phyloP scores from a whole-genome alignment of 1,284 basidiomycete species.

The Cutaneotrichosporon curvatum region DNA sequence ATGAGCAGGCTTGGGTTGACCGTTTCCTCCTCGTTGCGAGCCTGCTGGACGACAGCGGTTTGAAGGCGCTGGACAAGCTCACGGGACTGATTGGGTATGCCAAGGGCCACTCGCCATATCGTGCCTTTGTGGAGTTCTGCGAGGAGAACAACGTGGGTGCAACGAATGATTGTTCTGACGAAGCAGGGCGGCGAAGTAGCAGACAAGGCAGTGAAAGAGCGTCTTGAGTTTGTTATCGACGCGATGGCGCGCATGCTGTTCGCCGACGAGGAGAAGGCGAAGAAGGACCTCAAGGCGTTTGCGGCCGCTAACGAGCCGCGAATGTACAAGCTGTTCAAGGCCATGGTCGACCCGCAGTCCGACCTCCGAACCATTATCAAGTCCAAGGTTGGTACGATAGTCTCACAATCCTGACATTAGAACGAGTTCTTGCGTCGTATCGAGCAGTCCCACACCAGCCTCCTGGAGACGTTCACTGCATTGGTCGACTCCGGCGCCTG shows the following conservation, averaged over 20 bases:
- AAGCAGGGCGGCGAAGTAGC: no score
- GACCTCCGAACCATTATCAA: slow-evolving; percentile 77
- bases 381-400: slow-evolving; percentile 54
- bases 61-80: slow-evolving; percentile 56
- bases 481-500: slow-evolving; percentile 67
- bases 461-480: slow-evolving; percentile 62
- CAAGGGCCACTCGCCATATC: slow-evolving; percentile 35
- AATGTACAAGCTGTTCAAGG: slow-evolving; percentile 75
- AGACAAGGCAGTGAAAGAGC: slow-evolving; percentile 49
- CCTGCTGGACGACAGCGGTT: slow-evolving; percentile 58
- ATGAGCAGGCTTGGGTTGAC: slow-evolving; percentile 77
- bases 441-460: slow-evolving; percentile 59
- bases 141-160: slow-evolving; percentile 68
- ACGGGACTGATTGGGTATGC: slow-evolving; percentile 54
- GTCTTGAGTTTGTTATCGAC: slow-evolving; percentile 55
- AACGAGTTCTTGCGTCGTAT: slow-evolving; percentile 69
- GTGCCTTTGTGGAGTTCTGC: slow-evolving; percentile 59
- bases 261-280: slow-evolving; percentile 64
- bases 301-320: slow-evolving; percentile 79
- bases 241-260: slow-evolving; percentile 43
- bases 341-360: slow-evolving; percentile 71
- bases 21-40: slow-evolving; percentile 67
- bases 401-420: slow-evolving; percentile 42
- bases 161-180: no score
- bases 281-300: slow-evolving; percentile 72